These are phyloP conservation scores for Pelargonium citronellum DNA, from an alignment of 441 rosid genomes.

Conservation along the genomic window DNA sequence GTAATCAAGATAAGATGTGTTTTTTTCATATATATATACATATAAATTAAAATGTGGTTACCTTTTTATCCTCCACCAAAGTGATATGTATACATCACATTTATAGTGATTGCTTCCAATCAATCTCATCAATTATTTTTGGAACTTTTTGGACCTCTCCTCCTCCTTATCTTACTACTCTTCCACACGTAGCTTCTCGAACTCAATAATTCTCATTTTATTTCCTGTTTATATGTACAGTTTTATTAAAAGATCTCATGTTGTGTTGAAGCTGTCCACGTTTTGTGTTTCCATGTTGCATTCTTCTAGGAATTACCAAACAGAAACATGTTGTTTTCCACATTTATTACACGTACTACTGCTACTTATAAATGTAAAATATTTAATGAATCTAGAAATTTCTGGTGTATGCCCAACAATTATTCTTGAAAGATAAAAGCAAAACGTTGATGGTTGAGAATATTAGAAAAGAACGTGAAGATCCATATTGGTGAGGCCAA, in stretches of 20 bases:
- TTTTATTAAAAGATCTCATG: too few species aligned
- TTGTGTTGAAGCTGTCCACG: too few species aligned
- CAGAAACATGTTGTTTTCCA: too few species aligned
- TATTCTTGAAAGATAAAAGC: not conserved
- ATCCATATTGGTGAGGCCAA: not conserved
- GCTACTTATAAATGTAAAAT: too few species aligned
- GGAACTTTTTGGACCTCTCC: not conserved
- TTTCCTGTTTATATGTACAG: too few species aligned
- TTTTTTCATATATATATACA: not conserved
- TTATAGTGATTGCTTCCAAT: constrained; percentile 2
- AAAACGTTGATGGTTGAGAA: not conserved
- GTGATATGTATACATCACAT: not conserved
- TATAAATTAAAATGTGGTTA: not conserved
- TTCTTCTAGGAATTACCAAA: too few species aligned
- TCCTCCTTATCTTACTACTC: not conserved
- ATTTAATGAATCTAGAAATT: too few species aligned
- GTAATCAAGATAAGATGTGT: constrained; percentile 2
- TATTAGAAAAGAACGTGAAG: not conserved
- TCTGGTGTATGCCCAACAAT: not conserved
- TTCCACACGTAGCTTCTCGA: constrained; percentile 6
- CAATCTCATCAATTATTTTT: not conserved
- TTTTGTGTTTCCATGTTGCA: too few species aligned
- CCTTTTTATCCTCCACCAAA: constrained; percentile 4
- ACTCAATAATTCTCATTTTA: not conserved
- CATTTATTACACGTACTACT: too few species aligned